A percentile compares a stretch with the other conserved stretches of the same genome.
Conservation (phyloP, 371 early-diverging fungal species). For the Cladochytrium tenue region DNA sequence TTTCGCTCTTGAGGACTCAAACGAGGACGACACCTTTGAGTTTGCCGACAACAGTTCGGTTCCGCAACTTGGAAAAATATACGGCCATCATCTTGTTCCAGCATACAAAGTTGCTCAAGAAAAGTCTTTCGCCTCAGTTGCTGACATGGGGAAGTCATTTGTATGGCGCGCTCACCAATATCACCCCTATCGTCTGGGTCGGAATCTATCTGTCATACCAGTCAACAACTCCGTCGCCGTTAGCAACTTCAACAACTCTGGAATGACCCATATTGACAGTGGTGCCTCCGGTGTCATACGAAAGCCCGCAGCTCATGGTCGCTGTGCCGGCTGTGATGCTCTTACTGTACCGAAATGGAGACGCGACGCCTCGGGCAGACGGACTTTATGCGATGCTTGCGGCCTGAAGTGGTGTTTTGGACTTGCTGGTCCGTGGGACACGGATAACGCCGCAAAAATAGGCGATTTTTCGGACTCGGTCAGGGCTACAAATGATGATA, state of each 20-base stretch:
- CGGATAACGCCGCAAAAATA: background rate
- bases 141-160: background rate
- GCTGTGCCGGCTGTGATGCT: constrained; percentile 10
- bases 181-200: no score
- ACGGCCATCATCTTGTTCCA: background rate
- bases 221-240: background rate
- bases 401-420: constrained; percentile 27
- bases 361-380: background rate
- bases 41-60: background rate
- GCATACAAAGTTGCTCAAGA: background rate
- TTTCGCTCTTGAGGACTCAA: background rate
- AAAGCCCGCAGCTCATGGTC: no score
- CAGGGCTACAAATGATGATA: background rate
- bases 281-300: no score
- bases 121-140: background rate
- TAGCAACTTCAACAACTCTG: constrained; percentile 2
- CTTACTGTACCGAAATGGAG: constrained; percentile 18
- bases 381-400: constrained; percentile 20
- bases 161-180: no score
- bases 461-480: background rate
- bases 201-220: background rate
- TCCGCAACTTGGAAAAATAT: background rate
- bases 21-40: background rate
- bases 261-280: no score
- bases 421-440: background rate